Percentiles rank a stretch among this genome's conserved stretches.
Conservation (phyloP, 179 eudicot species). For the Heliamphora ciliata region DNA sequence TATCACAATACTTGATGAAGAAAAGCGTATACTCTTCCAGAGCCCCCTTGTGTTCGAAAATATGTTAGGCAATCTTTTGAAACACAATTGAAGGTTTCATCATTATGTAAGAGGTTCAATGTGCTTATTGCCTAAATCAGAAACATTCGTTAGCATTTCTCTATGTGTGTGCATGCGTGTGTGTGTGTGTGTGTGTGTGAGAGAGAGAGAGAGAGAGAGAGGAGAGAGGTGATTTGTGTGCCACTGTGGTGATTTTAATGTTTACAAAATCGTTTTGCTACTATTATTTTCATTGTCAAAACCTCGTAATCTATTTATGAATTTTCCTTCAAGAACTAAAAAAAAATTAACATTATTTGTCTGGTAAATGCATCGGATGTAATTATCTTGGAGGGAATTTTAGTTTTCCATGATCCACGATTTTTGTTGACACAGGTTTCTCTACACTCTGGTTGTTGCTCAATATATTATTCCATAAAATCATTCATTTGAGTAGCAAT, state of each 20-base stretch:
- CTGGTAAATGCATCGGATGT: constrained; percentile 77
- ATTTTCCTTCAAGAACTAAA: not conserved
- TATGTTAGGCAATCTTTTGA: no score
- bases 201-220: constrained; percentile 9
- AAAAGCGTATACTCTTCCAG: no score
- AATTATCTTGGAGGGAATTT: constrained; percentile 68
- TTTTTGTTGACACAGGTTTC: constrained; percentile 68
- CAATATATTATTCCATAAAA: not conserved
- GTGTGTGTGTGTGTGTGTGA: not conserved
- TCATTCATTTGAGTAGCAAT: not conserved
- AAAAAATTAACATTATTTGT: not conserved
- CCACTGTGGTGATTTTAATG: not conserved
- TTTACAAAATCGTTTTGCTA: not conserved
- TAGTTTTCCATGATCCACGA: constrained; percentile 64
- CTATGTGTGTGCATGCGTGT: no score
- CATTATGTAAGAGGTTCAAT: not conserved
- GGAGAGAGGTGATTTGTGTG: not conserved
- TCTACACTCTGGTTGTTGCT: not conserved
- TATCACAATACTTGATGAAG: not conserved
- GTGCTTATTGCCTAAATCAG: constrained; percentile 9
- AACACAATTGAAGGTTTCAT: not conserved
- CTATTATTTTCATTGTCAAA: not conserved
- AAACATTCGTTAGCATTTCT: not conserved
- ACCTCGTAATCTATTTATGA: not conserved
- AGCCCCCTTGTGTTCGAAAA: no score